Conservation (phyloP, 140 eudicot genomes). For the Erigeron philadelphicus region DNA sequence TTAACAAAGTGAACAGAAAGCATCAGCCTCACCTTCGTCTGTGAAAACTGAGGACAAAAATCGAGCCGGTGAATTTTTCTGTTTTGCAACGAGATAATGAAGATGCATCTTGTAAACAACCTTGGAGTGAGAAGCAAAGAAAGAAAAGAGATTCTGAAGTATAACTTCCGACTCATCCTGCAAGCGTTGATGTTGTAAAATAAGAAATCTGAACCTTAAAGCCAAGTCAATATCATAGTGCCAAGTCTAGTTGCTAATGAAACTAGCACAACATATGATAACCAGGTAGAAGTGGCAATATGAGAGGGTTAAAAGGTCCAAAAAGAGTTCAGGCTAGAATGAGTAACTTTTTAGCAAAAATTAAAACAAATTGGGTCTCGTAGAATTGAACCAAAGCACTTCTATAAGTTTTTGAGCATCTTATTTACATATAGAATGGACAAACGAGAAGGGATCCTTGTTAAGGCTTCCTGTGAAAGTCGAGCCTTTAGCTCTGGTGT, state of each 20-base stretch:
- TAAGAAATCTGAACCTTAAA: constrained; percentile 3
- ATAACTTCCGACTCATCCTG: constrained; percentile 57
- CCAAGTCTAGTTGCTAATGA: not conserved
- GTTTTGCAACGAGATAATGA: constrained; percentile 46
- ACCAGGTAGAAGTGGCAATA: not conserved
- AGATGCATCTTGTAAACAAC: constrained; percentile 57
- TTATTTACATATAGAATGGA: no score
- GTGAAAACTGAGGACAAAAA: constrained; percentile 61
- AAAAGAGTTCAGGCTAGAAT: not conserved
- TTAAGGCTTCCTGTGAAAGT: no score
- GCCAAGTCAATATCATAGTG: not conserved
- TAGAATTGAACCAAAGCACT: not conserved
- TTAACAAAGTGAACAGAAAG: not conserved
- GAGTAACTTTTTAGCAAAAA: not conserved
- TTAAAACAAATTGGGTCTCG: not conserved
- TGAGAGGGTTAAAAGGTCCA: not conserved
- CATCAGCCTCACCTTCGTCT: constrained; percentile 44
- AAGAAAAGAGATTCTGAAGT: constrained; percentile 58
- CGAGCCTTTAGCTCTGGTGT: no score
- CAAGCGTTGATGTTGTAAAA: constrained; percentile 14
- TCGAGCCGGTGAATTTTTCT: constrained; percentile 44
- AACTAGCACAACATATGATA: not conserved
- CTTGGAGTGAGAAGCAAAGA: constrained; percentile 59
- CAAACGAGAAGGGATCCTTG: no score
- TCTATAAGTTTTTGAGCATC: not conserved